These are phyloP conservation scores for Gomphus bonarii DNA, from an alignment of 1,284 basidiomycete species.

Conservation along the genomic window DNA sequence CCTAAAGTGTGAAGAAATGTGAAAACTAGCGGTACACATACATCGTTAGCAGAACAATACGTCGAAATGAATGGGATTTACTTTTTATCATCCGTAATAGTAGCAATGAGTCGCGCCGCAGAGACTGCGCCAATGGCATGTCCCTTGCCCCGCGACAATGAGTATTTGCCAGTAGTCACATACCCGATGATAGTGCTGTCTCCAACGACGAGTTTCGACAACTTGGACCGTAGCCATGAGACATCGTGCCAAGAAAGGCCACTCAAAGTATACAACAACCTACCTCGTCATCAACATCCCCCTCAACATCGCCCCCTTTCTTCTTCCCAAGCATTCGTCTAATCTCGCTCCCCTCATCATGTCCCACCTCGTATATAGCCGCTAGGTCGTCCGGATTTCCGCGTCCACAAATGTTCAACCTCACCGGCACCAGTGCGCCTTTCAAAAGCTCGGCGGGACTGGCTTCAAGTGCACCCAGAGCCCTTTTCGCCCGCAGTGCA, in stretches of 20 bases:
- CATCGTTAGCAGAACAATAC: conserved; percentile 12
- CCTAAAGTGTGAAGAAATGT: conserved; percentile 5
- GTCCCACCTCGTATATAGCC: conserved; percentile 50
- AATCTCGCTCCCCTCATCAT: conserved; percentile 35
- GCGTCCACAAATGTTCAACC: conserved; percentile 47
- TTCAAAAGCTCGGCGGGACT: conserved; percentile 34
- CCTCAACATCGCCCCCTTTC: conserved; percentile 2
- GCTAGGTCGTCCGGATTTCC: conserved; percentile 69
- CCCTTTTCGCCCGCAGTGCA: conserved; percentile 44
- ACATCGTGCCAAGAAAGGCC: neutral
- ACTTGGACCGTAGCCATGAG: conserved; percentile 23
- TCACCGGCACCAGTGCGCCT: conserved; percentile 55
- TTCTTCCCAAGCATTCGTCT: conserved; percentile 17
- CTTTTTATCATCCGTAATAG: conserved; percentile 43
- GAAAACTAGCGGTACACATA: neutral
- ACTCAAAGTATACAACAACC: conserved; percentile 11
- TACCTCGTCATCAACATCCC: conserved; percentile 24
- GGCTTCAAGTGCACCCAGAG: conserved; percentile 30
- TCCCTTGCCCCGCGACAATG: conserved; percentile 64
- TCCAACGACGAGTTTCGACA: conserved; percentile 32
- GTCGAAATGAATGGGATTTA: conserved; percentile 14
- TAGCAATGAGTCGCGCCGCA: conserved; percentile 40
- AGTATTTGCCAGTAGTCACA: conserved; percentile 71
- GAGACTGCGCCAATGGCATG: conserved; percentile 66
- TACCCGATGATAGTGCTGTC: conserved; percentile 57